Conservation (phyloP, 805 yeast genomes). For the Wickerhamomyces bisporus region DNA sequence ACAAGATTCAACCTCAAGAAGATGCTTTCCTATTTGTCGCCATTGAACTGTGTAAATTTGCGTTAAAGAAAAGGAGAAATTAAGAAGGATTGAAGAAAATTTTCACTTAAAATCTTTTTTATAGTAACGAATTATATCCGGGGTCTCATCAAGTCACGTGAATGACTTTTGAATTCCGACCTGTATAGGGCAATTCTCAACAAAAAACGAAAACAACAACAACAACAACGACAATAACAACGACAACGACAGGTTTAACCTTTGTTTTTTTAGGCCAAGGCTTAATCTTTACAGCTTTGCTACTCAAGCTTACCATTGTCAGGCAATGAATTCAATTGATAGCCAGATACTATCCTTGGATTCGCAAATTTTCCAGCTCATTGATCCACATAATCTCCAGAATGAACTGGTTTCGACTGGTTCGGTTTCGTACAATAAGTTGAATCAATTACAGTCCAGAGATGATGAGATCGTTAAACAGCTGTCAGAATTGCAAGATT, state of each 20-base stretch:
- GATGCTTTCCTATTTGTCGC: slow-evolving; percentile 51
- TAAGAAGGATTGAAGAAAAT: not conserved
- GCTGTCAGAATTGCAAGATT: slow-evolving; percentile 15
- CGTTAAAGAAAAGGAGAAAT: slow-evolving; percentile 32
- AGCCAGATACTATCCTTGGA: not conserved
- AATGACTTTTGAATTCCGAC: not conserved
- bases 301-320: too few species aligned
- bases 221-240: too few species aligned
- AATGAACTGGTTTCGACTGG: slow-evolving; percentile 5
- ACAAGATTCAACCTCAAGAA: slow-evolving; percentile 67
- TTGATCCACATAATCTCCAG: slow-evolving; percentile 6
- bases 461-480: slow-evolving; percentile 16
- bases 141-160: not conserved
- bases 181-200: not conserved
- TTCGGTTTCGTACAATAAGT: slow-evolving; percentile 7
- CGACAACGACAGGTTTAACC: too few species aligned
- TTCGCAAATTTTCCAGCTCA: slow-evolving; percentile 1
- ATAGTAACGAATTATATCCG: not conserved
- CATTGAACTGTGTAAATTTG: slow-evolving; percentile 58
- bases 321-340: not conserved
- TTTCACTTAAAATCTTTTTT: not conserved
- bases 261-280: too few species aligned
- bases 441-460: slow-evolving; percentile 15
- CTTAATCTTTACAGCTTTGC: too few species aligned
- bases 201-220: not conserved